Base-by-base conservation (phyloP, 345 rosid species). In the Linum trigynum region DNA sequence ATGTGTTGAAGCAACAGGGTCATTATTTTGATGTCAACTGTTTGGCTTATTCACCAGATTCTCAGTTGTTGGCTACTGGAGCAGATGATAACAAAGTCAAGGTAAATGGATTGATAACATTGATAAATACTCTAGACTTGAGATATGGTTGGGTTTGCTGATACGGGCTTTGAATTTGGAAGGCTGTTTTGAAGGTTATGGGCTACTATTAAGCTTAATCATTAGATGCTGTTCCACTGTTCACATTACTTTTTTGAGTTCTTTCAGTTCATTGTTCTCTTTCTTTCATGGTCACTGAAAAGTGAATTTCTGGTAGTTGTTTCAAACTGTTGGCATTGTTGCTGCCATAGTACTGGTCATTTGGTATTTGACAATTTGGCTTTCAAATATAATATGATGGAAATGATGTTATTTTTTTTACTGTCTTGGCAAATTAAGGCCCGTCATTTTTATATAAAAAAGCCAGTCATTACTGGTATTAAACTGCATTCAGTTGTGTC, bases 81-180 rank as follows among this genome's bases (percentile, higher is more conserved):
- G 91, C 99, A 32, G 96, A 94, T 69, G 99, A 94, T 81, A 90
- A 90, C 74, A 94, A 94, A 94, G 87, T 94, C 77, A 90, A 94
- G 96, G 99, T 90, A 77, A 61, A 38, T 9, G 61, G 61, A 65
- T 55, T 57, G 12, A 16, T 32, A 37, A 57, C 12, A 57, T 16
- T n/a, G 11, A 8, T 43, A 43, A 5, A 43, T 3, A 9, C 53
- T 48, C 53, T 15, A 48, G 11, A 48, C 11, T 43, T 43, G 53
- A 3, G 3, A 48, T 48, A 3, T 48, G 53, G 9, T 48, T 48
- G 11, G 53, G 11, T 3, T 4, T 48, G 53, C 53, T 48, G 1
- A 7, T 48, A 9, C 14, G 53, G 53, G 14, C 11, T 48, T 48
- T 48, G 53, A 48, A 48, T 48, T 48, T 3, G 32, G 9, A 48